Conservation (phyloP, 2,329 filamentous ascomycete genomes). For the Pestalotiopsis sp. region DNA sequence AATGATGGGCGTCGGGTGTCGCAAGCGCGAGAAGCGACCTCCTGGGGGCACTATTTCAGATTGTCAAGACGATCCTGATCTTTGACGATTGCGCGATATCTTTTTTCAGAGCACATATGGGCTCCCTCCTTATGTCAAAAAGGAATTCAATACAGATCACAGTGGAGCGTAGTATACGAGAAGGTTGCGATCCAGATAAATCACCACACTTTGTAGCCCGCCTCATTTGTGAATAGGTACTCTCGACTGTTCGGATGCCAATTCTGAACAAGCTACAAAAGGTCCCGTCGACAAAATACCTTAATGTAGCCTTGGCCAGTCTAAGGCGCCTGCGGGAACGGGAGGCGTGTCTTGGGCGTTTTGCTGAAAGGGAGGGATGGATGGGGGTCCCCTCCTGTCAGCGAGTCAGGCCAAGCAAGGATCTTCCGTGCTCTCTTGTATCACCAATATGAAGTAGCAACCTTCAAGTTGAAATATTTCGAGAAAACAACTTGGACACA, state of each 20-base stretch:
- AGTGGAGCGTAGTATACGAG: background rate
- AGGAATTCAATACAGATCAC: background rate
- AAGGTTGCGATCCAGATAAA: no score
- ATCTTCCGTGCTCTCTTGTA: background rate
- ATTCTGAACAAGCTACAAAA: background rate
- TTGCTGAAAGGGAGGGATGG: background rate
- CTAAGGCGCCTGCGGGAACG: background rate
- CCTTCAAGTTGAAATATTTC: background rate
- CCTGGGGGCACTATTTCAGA: background rate
- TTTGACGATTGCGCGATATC: background rate
- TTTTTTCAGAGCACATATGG: background rate
- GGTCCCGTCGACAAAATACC: background rate
- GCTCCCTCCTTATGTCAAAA: background rate
- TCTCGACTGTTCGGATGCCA: background rate
- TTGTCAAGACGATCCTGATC: background rate
- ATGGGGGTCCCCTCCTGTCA: background rate
- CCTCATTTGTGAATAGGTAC: no score
- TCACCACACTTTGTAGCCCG: background rate
- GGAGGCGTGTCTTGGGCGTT: background rate
- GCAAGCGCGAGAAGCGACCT: background rate
- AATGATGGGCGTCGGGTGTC: background rate
- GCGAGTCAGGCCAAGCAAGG: background rate
- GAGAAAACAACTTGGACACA: background rate
- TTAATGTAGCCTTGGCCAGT: background rate
- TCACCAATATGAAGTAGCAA: background rate